Base-by-base conservation (phyloP, 2,329 filamentous ascomycete genomes). In the Stachybotrys elegans region DNA sequence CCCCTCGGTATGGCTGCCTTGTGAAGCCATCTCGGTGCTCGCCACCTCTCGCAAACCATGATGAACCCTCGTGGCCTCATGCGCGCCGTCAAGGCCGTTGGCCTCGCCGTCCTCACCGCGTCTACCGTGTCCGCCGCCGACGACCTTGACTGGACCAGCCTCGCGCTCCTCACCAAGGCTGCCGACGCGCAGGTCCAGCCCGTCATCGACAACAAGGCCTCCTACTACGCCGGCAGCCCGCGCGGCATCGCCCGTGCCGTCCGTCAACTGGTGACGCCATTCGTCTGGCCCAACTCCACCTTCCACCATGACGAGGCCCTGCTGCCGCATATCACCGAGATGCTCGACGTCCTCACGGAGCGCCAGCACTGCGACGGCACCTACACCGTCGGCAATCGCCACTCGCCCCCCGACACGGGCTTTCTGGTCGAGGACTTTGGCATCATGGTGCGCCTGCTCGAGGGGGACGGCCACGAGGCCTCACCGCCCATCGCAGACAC, bases 351-450 rank as follows among this genome's bases (percentile, higher is more conserved):
- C 34, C 45, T 52, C 21, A 39, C 35, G 5, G 20, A 41, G 22
- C 34, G 35, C 17, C 48, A 52, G 43, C 47, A 49, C 44, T 39
- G 37, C 40, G 50, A 52, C 21, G 50, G 50, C 29, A 48, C 47
- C 23, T 52, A 44, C 43, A 48, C 19, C 17, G 46, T 51, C 22
- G 50, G 50, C 42, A 52, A 52, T 29, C 43, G 46, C 43, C 50
- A 52, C 43, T 52, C 50, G 4, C 50, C 50, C 3, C 50, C 50
- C 6, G 50, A 52, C 35, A 52, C 50, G 14, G 50, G 50, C 43
- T 52, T 52, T 40, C 46, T 52, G 25, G 46, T 52, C 19, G 50
- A 52, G 42, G 50, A 52, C 38, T 52, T 51, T 36, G 48, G 48
- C 40, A 51, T 51, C 31, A 50, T 52, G 42, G 46, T 46, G 12